phyloP scores from a whole-genome alignment of 139 green algal genomes.

The Picochlorum sp. region DNA sequence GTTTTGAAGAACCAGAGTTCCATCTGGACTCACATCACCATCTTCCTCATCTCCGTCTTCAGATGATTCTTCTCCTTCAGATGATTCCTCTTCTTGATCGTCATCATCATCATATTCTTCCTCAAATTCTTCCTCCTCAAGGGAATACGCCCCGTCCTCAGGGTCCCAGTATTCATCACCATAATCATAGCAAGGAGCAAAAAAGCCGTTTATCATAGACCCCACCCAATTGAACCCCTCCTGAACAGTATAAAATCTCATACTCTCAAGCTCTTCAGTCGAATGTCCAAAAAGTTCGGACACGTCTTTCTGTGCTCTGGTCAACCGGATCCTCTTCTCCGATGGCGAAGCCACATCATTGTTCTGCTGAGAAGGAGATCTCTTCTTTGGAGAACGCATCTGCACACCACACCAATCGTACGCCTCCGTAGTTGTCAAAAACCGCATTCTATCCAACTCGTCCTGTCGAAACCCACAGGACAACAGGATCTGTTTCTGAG shows the following conservation, averaged over 20 bases:
- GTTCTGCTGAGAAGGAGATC: neutral
- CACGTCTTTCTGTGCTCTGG: neutral
- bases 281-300: neutral
- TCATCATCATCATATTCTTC: no score
- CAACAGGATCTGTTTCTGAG: neutral
- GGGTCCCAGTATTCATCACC: neutral
- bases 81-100: no score
- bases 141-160: neutral
- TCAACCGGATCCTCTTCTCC: neutral
- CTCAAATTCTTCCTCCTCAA: neutral
- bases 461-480: neutral
- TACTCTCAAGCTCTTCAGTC: neutral
- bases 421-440: neutral
- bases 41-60: no score
- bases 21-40: no score
- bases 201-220: neutral
- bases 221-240: neutral
- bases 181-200: neutral
- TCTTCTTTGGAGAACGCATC: conserved; percentile 2
- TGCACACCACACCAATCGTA: conserved; percentile 1
- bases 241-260: neutral
- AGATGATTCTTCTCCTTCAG: no score
- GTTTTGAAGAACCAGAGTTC: no score
- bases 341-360: neutral
- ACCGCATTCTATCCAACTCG: neutral